These are phyloP conservation scores for Cladobotryum protrusum DNA, from an alignment of 2,329 filamentous ascomycete species.

Conservation along the genomic window DNA sequence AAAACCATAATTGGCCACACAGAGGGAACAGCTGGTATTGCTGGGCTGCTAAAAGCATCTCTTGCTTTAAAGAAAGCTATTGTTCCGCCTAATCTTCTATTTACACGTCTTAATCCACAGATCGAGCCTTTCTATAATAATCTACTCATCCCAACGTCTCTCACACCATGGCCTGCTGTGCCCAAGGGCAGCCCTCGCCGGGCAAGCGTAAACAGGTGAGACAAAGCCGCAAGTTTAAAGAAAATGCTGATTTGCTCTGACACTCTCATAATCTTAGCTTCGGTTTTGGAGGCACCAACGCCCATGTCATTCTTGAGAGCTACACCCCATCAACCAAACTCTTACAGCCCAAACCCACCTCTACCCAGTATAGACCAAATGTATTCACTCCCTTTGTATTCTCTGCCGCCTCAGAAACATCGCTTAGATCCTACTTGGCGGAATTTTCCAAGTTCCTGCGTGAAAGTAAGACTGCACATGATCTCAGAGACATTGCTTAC, in stretches of 20 bases:
- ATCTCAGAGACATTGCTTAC: background rate
- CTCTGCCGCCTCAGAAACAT: background rate
- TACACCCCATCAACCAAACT: background rate
- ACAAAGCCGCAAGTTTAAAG: too few relatives aligned
- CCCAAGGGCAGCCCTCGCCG: conserved; percentile 9
- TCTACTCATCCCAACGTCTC: conserved; percentile 16
- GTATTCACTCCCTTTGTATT: background rate
- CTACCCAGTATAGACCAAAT: too few relatives aligned
- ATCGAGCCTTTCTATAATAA: conserved; percentile 20
- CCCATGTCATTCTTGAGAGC: conserved; percentile 33
- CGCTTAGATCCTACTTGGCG: background rate
- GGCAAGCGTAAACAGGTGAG: conserved; percentile 26
- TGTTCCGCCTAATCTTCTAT: conserved; percentile 26
- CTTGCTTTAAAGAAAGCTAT: background rate
- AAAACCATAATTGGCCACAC: conserved; percentile 8
- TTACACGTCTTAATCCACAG: conserved; percentile 23
- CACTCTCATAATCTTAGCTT: conserved; percentile 15
- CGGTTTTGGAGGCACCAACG: conserved; percentile 41
- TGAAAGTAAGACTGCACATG: background rate
- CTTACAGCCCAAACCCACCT: background rate
- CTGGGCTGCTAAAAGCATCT: conserved; percentile 4
- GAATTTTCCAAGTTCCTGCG: background rate
- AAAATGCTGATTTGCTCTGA: too few relatives aligned
- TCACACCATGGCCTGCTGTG: conserved; percentile 17
- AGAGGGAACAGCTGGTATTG: conserved; percentile 3